Conservation (phyloP, 2,329 filamentous ascomycete genomes). For the Aspergillus udagawae region DNA sequence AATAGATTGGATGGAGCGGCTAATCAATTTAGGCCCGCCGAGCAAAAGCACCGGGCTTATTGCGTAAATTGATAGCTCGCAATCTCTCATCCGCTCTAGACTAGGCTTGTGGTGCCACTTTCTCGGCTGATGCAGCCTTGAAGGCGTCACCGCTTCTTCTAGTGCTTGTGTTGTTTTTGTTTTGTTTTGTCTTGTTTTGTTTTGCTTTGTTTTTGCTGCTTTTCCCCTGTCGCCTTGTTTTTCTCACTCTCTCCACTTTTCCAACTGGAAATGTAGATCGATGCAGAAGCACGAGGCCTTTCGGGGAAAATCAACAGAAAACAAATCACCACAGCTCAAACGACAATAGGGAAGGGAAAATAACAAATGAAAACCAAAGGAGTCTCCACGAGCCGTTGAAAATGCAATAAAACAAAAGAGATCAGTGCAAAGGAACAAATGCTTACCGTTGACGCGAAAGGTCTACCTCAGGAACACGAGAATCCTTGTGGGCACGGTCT, state of each 20-base stretch:
- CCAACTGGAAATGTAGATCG: neutral
- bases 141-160: neutral
- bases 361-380: conserved; percentile 1
- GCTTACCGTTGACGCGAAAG: conserved; percentile 51
- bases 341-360: neutral
- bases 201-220: neutral
- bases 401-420: conserved; percentile 9
- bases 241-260: neutral
- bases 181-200: neutral
- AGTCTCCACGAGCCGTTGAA: conserved; percentile 9
- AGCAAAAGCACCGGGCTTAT: conserved; percentile 8
- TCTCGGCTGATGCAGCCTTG: neutral
- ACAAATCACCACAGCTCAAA: neutral
- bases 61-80: neutral
- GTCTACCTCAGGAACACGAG: conserved; percentile 46
- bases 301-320: neutral
- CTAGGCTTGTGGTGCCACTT: neutral
- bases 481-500: conserved; percentile 29
- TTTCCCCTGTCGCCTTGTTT: neutral
- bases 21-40: conserved; percentile 10
- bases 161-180: neutral
- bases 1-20: neutral
- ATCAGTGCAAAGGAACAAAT: conserved; percentile 10
- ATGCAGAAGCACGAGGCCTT: neutral
- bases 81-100: neutral